A percentile compares a stretch with the other conserved stretches of the same genome.
phyloP scores from a whole-genome alignment of 1,284 basidiomycete species.

The Thecaphora thlaspeos region DNA sequence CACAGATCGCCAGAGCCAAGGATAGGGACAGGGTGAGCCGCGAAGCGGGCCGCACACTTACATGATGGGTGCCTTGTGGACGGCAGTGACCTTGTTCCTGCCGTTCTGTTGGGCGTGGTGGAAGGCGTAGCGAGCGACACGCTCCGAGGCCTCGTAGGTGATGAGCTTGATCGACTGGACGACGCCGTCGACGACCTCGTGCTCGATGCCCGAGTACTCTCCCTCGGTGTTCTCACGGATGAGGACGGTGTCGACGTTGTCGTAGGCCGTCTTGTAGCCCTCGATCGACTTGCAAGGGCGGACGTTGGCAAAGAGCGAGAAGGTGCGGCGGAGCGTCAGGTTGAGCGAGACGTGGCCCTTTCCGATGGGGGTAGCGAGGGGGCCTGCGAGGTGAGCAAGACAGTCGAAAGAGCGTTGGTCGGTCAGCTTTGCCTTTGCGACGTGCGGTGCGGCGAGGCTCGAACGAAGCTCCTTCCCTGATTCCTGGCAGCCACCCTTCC shows the following conservation, averaged over 20 bases:
- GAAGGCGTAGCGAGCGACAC: conserved; percentile 98
- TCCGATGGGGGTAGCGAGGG: conserved; percentile 69
- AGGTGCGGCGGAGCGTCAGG: conserved; percentile 91
- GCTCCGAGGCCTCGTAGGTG: conserved; percentile 97
- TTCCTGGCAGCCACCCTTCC: too few species aligned
- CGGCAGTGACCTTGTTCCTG: conserved; percentile 90
- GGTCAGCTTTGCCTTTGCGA: too few species aligned
- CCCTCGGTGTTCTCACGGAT: conserved; percentile 99
- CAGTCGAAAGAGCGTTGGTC: too few species aligned
- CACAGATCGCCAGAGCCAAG: too few species aligned
- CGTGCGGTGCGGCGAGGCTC: too few species aligned
- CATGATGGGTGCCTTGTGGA: conserved; percentile 99
- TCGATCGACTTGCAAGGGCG: conserved; percentile 97
- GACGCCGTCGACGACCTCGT: conserved; percentile 95
- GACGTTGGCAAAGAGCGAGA: conserved; percentile 98
- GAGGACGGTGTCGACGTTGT: conserved; percentile 96
- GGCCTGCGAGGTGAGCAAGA: conserved; percentile 19
- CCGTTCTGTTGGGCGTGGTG: conserved; percentile 87
- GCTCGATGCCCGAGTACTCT: conserved; percentile 99
- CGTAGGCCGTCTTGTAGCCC: conserved; percentile 94
- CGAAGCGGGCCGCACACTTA: too few species aligned
- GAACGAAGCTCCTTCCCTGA: too few species aligned
- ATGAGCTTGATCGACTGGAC: conserved; percentile 99
- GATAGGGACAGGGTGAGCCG: too few species aligned
- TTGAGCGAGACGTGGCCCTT: conserved; percentile 99